A percentile compares a stretch with the other conserved stretches of the same genome.
These are phyloP conservation scores for Gyromitra esculenta DNA, from an alignment of 2,329 filamentous ascomycete species.

Conservation along the genomic window DNA sequence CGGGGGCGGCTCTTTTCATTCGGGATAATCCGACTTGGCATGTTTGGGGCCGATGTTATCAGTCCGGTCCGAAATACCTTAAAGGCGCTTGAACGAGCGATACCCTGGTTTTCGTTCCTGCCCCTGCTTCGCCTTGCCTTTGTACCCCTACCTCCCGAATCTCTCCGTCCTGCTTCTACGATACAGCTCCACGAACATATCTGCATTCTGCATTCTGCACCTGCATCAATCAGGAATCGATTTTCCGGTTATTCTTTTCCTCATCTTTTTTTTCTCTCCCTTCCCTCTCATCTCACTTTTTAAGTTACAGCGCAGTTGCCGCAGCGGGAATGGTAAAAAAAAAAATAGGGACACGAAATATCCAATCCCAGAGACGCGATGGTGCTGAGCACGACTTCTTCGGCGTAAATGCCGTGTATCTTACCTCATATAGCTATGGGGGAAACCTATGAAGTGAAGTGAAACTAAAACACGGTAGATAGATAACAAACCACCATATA, in stretches of 20 bases:
- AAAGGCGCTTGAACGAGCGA: conserved; percentile 27
- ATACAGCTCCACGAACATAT: conserved; percentile 28
- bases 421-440: not conserved
- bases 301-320: conserved; percentile 20
- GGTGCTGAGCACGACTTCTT: conserved; percentile 23
- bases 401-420: conserved; percentile 27
- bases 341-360: conserved; percentile 28
- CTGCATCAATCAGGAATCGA: conserved; percentile 31
- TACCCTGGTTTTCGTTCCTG: conserved; percentile 44
- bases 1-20: conserved; percentile 37
- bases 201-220: conserved; percentile 31
- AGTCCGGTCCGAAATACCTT: conserved; percentile 48
- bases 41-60: conserved; percentile 7
- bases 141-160: conserved; percentile 28
- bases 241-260: conserved; percentile 29
- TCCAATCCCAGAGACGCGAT: conserved; percentile 29
- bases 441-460: conserved; percentile 18
- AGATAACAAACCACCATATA: not conserved
- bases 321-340: conserved; percentile 12
- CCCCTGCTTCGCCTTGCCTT: conserved; percentile 20
- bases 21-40: conserved; percentile 41
- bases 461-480: conserved; percentile 6
- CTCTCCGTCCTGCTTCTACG: conserved; percentile 37
- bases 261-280: conserved; percentile 33
- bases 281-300: conserved; percentile 34